Evolutionary conservation across 768 basidiomycete species (phyloP).

Genomic region (Boletus patriciae): DNA sequence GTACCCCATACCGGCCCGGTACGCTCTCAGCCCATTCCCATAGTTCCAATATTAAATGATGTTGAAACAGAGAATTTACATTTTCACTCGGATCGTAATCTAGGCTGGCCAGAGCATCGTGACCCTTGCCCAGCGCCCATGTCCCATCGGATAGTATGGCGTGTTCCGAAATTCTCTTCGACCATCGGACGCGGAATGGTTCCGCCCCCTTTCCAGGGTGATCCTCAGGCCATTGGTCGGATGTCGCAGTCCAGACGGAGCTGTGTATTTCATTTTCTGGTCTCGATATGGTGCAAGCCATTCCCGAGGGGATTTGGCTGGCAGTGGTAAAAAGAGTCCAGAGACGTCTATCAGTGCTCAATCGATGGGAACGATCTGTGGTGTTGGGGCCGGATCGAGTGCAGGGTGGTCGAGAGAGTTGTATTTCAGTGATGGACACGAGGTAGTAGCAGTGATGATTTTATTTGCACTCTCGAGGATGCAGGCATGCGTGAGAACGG

Average conservation of each 20-base stretch:
- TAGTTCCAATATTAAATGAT: no score
- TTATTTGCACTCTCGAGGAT: constrained; percentile 2
- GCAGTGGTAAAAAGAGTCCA: no score
- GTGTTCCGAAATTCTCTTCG: neutral
- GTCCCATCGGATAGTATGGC: neutral
- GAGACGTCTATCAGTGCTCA: neutral
- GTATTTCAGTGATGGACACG: constrained; percentile 10
- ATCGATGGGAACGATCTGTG: constrained; percentile 17
- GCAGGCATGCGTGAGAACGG: constrained; percentile 21
- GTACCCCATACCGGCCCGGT: neutral
- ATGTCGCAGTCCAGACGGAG: neutral
- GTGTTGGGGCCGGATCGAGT: no score
- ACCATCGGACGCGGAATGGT: no score
- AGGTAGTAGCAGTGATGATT: constrained; percentile 9
- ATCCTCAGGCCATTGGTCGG: neutral
- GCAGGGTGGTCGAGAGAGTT: neutral
- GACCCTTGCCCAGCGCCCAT: neutral
- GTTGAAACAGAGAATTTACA: no score
- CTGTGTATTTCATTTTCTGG: neutral
- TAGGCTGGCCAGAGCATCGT: no score
- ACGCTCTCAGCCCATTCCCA: no score
- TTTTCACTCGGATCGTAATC: neutral
- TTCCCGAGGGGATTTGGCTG: neutral
- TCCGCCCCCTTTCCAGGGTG: no score
- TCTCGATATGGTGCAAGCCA: neutral